Evolutionary conservation across 495 filamentous ascomycete genomes (phyloP), one percentile per base, ranked within the genome.

Genomic region (Podospora tetraspora): DNA sequence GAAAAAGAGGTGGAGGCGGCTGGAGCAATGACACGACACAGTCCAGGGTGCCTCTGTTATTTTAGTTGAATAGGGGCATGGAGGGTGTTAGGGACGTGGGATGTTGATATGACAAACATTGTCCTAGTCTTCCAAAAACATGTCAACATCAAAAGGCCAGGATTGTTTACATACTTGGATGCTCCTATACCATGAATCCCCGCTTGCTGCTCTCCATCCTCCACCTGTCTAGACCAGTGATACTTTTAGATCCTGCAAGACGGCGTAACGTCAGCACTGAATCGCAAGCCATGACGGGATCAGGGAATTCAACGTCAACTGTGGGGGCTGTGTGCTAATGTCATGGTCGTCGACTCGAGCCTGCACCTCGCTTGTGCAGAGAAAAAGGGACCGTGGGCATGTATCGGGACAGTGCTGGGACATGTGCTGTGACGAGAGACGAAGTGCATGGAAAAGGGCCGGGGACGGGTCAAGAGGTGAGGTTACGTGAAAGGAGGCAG

Each of bases 381-480:
- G 43, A 3, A 52, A 52, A 32, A 10, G 43, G 16, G 43, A 16
- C 34, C 43, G 9, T 52, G 19, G 6, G 5, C 43, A n/a, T n/a
- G 19, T n/a, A 7, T n/a, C 8, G 16, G 43, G 43, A n/a, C 43
- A 52, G 19, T 52, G 43, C 7, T n/a, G 43, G 37, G 16, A 52
- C 43, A 52, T n/a, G 43, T 52, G 43, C 8, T 52, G 43, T 52
- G 43, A 52, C 43, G 43, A n/a, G 43, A n/a, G 43, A 52, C 43
- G 11, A 52, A 27, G 63, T 57, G 63, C 37, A 27, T 30, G 23
- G 34, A 43, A 12, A 25, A n/a, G 43, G 43, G 23, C 66, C 66
- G 23, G 27, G 52, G 52, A 58, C 43, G 25, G 43, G 30, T 27
- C 61, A 68, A 43, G 66, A 66, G 64, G 63, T 70, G 68, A 52